Evolutionary conservation across 2,329 filamentous ascomycete species (phyloP), one percentile per base, ranked within the genome.

Genomic region (Ascochyta fabae): DNA sequence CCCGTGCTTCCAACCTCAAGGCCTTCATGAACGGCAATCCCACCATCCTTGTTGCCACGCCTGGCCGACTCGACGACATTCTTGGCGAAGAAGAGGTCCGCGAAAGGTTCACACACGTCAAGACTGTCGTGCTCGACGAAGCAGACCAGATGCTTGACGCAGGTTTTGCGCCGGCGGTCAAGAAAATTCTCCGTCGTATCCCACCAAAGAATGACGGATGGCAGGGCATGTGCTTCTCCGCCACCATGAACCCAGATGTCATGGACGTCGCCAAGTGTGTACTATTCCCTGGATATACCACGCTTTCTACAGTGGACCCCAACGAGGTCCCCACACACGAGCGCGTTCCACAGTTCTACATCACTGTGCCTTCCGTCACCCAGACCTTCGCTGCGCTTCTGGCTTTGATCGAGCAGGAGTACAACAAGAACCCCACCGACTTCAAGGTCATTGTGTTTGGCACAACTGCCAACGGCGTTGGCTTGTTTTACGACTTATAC

Each of bases 121-220:
- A 74, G 41, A 77, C 79, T n/a, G 65, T 81, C n/a, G 74, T 81
- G 23, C 69, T 80, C 3, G 77, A 80, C 33, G 72, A 74, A 46
- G 74, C 72, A 19, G 79, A 81, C 48, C 73, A 78, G 46, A 80
- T 80, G 57, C 75, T 84, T 19, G 79, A 84, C 36, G 71, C 80
- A 47, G 83, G 84, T 23, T 85, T 85, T 61, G 73, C 83, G 24
- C 77, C 78, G 10, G 81, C 80, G 22, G 79, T 85, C 51, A 80
- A 80, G 62, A 75, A 80, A 45, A 83, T 86, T 31, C 74, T 85
- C 27, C 73, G 71, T 22, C 74, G 77, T 31, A 77, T 86, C 40
- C 83, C 83, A 9, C 74, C 79, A 6, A 84, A 84, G 74, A 75
- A 67, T 52, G 62, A 71, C 6, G 80, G 79, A 47, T 80, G 79